Evolutionary conservation across 2,329 filamentous ascomycete species (phyloP).

Genomic region (Aulographum hederae): DNA sequence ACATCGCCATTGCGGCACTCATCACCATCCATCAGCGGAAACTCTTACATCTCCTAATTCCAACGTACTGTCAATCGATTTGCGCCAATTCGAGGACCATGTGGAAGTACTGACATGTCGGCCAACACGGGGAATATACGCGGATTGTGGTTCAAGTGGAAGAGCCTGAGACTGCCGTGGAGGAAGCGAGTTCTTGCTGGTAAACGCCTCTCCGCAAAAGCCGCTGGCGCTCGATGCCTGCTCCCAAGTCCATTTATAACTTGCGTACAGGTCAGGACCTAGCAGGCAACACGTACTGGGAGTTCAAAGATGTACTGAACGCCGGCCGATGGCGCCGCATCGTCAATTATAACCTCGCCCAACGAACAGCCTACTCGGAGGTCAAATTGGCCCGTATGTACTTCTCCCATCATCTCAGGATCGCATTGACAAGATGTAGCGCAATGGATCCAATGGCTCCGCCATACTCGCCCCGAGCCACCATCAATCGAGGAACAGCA

Average conservation of each 20-base stretch:
- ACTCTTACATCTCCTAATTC: no score
- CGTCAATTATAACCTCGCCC: conserved; percentile 35
- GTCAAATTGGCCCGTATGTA: conserved; percentile 38
- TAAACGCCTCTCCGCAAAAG: conserved; percentile 12
- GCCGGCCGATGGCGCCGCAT: conserved; percentile 37
- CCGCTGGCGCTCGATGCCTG: conserved; percentile 1
- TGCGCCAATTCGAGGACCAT: no score
- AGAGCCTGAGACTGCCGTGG: conserved; percentile 43
- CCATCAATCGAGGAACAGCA: conserved; percentile 41
- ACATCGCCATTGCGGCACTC: no score
- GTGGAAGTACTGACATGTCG: no score
- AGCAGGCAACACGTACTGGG: conserved; percentile 47
- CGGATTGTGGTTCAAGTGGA: conserved; percentile 50
- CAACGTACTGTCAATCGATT: no score
- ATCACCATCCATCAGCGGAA: no score
- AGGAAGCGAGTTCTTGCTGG: conserved; percentile 39
- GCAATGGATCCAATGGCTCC: conserved; percentile 52
- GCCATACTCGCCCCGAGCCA: conserved; percentile 37
- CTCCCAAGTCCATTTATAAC: conserved; percentile 2
- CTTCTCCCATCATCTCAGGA: conserved; percentile 2
- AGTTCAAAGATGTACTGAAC: conserved; percentile 41
- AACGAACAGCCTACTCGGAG: conserved; percentile 36
- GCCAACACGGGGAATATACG: no score
- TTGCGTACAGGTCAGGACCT: conserved; percentile 32
- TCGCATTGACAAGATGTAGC: conserved; percentile 18